phyloP scores from a whole-genome alignment of 441 rosid species.

The Arabidopsis hybrid region DNA sequence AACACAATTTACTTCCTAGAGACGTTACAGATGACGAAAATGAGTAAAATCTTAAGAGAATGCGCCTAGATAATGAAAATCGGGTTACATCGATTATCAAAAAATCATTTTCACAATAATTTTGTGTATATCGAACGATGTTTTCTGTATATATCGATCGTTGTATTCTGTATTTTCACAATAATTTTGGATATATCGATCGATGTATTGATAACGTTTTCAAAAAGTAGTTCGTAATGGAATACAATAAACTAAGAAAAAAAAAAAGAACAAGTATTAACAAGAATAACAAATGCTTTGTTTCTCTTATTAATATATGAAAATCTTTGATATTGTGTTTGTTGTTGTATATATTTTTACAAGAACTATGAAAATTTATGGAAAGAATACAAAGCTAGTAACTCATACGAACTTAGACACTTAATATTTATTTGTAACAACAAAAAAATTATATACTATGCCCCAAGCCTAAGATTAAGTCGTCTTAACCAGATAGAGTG shows the following conservation, averaged over 20 bases:
- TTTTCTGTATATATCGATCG: too few relatives aligned
- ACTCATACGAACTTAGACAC: conserved; percentile 8
- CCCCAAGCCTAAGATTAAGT: conserved; percentile 49
- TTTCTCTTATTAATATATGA: neutral
- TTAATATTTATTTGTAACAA: conserved; percentile 13
- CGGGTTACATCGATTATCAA: neutral
- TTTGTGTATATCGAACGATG: too few relatives aligned
- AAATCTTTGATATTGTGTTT: conserved; percentile 1
- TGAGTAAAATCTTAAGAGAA: too few relatives aligned
- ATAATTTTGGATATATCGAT: neutral
- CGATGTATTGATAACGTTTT: neutral
- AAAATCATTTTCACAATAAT: too few relatives aligned
- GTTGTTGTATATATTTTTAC: neutral
- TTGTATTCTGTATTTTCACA: too few relatives aligned
- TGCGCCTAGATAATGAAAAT: neutral
- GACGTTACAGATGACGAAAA: too few relatives aligned
- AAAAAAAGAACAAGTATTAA: neutral
- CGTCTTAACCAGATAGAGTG: conserved; percentile 91
- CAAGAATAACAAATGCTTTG: neutral
- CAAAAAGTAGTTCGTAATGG: neutral
- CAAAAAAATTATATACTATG: neutral
- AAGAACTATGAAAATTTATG: neutral
- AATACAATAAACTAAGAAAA: too few relatives aligned
- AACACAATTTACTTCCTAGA: too few relatives aligned
- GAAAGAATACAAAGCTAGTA: conserved; percentile 23